Base-by-base conservation (phyloP, 176 grass and related monocot genomes). In the Ananas comosus region DNA sequence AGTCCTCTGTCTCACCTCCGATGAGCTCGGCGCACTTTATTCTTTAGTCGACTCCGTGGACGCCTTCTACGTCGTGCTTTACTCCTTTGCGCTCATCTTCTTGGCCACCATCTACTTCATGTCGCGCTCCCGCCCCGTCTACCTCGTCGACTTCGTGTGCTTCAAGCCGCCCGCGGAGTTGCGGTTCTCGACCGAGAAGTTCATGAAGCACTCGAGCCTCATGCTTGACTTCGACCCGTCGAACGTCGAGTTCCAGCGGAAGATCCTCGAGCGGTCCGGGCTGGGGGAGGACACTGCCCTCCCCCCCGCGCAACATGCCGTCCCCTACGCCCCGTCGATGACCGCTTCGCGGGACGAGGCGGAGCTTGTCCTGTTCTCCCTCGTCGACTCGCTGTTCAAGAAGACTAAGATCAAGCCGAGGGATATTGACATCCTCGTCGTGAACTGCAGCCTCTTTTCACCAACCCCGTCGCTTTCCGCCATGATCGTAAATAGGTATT, bases 381-480 rank as follows among this genome's bases (percentile, higher is more conserved):
- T 83, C 2, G 79, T 97, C 67, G 86, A 97, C 80, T 82, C 64
- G 51, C 86, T 97, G 2, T 87, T 97, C 80, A 61, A 24, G 16
- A 69, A 81, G 54, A 85, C 93, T 2, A 83, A 79, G 66, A 66
- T 97, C 17, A 97, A 85, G 67, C 81, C 89, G 52, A 92, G 85
- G 81, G 93, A 97, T 59, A 65, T 97, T 13, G 82, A 80, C 64
- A 64, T 97, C 51, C 81, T 97, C 18, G 87, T 97, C 49, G 89
- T 97, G 68, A 97, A 97, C 65, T 92, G 93, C 72, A 92, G 86
- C 74, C 81, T 97, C 10, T 97, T 97, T 80, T 81, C 80, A 70
- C 93, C 89, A 1, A 97, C 93, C 28, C 93, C 89, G 0, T 97
- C 93, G 1, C 93, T 92, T 14, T 97, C 93, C 27, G 83, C 86